phyloP scores from a whole-genome alignment of 306 rosid genomes.

The Vigna angularis region DNA sequence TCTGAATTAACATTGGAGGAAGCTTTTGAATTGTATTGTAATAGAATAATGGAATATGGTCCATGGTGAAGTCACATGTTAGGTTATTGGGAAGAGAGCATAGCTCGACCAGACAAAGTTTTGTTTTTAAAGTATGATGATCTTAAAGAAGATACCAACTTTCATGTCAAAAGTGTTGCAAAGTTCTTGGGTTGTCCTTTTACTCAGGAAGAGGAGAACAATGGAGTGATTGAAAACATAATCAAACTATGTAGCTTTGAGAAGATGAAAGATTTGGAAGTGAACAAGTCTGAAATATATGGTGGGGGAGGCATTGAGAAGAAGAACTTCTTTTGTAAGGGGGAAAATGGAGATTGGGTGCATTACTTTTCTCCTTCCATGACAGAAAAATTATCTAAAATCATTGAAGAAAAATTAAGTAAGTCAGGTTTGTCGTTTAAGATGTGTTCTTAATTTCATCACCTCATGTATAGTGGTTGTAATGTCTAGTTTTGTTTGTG shows the following conservation, averaged over 20 bases:
- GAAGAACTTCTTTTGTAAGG: constrained; percentile 61
- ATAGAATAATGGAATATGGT: background rate
- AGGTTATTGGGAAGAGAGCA: constrained; percentile 1
- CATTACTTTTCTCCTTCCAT: constrained; percentile 57
- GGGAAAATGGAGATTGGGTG: constrained; percentile 63
- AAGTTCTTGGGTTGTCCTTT: constrained; percentile 9
- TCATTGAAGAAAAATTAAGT: constrained; percentile 51
- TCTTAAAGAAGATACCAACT: constrained; percentile 5
- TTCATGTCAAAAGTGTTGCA: constrained; percentile 1
- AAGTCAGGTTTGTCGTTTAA: constrained; percentile 50
- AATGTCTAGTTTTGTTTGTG: too few species aligned
- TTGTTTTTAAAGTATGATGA: constrained; percentile 12
- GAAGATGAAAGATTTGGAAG: constrained; percentile 56
- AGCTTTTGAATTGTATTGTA: constrained; percentile 12
- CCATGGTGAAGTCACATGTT: constrained; percentile 13
- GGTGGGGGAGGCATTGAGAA: constrained; percentile 46
- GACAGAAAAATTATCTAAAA: constrained; percentile 55
- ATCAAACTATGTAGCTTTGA: constrained; percentile 44
- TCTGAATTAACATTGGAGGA: background rate
- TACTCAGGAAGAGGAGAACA: background rate
- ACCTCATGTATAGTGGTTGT: too few species aligned
- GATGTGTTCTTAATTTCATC: background rate
- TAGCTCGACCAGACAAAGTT: background rate
- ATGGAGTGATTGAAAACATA: background rate
- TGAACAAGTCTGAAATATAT: constrained; percentile 52